These are phyloP conservation scores for Ascomycota sp. DNA, from an alignment of 2,329 filamentous ascomycete genomes.

Conservation along the genomic window DNA sequence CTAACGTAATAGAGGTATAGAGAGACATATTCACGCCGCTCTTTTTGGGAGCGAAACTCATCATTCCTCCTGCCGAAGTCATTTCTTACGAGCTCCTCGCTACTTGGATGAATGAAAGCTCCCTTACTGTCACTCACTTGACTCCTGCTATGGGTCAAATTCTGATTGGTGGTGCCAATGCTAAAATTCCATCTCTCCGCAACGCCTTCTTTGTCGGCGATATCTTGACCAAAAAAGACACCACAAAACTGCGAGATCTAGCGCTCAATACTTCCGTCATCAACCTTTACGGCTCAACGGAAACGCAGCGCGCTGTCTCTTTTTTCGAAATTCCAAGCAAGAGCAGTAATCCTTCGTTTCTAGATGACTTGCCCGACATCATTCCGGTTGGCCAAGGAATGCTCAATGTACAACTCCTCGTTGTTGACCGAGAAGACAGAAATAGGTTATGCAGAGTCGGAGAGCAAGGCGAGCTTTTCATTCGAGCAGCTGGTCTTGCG, in stretches of 20 bases:
- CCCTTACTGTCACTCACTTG: conserved; percentile 64
- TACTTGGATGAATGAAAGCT: conserved; percentile 68
- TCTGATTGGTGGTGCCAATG: conserved; percentile 62
- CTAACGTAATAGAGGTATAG: conserved; percentile 12
- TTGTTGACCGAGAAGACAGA: conserved; percentile 50
- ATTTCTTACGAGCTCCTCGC: conserved; percentile 70
- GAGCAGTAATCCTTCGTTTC: conserved; percentile 32
- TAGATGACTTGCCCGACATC: conserved; percentile 37
- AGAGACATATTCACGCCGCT: conserved; percentile 74
- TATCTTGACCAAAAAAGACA: conserved; percentile 69
- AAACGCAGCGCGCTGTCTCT: conserved; percentile 62
- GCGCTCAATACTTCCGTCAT: conserved; percentile 57
- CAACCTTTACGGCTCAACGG: conserved; percentile 79
- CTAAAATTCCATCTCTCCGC: conserved; percentile 57
- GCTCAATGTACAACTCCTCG: conserved; percentile 70
- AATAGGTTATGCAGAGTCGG: conserved; percentile 57
- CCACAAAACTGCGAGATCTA: conserved; percentile 51
- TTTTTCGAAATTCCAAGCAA: conserved; percentile 60
- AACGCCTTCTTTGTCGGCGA: conserved; percentile 85
- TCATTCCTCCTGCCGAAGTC: conserved; percentile 63
- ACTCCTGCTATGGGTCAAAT: conserved; percentile 97
- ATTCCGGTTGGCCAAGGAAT: conserved; percentile 76
- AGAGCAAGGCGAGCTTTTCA: conserved; percentile 67
- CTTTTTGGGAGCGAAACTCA: conserved; percentile 60
- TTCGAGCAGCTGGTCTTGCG: conserved; percentile 65